Evolutionary conservation across 1,139 yeast species (phyloP), one percentile per base, ranked within the genome.

Genomic region (Meyerozyma guilliermondii): DNA sequence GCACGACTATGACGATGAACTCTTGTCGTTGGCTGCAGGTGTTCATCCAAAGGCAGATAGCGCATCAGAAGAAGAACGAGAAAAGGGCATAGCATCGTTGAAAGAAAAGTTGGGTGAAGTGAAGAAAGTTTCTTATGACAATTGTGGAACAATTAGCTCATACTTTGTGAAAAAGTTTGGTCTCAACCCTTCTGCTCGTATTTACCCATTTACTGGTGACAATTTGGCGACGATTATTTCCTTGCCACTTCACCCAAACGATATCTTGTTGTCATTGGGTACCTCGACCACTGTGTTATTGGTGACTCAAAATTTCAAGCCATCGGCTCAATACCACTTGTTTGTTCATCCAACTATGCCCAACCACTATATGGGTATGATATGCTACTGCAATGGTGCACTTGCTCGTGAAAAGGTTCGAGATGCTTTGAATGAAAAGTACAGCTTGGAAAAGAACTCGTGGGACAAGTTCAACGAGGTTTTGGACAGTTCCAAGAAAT

Each of bases 381-480:
- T 89, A 44, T 89, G 97, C 60, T 89, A 89, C 60, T 86, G 95
- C 59, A 89, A 89, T 60, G 97, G 97, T 0, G 78, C 96, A 0
- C 67, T 89, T 42, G 96, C 97, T 0, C 71, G 97, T 49, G 96
- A 89, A 54, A 73, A 75, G 46, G 71, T 89, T 6, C 70, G 95
- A 39, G 83, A 88, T 59, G 69, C 66, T 16, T 51, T 89, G 33
- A 86, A 85, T 54, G 63, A 65, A 23, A 69, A 74, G 52, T 63
- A 68, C 46, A 53, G 59, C 2, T 46, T 62, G 6, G 50, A 55
- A 2, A 66, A 60, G 35, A 59, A 62, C 29, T 66, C 71, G 14
- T 89, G 96, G 96, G 72, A 72, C 36, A 68, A 73, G 49, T 88
- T 88, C 59, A 78, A 85, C 56, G 71, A 72, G 39, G 62, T 83